Evolutionary conservation across 1,139 yeast genomes (phyloP), one percentile per base, ranked within the genome.

Genomic region (Schwanniomyces etchellsii): DNA sequence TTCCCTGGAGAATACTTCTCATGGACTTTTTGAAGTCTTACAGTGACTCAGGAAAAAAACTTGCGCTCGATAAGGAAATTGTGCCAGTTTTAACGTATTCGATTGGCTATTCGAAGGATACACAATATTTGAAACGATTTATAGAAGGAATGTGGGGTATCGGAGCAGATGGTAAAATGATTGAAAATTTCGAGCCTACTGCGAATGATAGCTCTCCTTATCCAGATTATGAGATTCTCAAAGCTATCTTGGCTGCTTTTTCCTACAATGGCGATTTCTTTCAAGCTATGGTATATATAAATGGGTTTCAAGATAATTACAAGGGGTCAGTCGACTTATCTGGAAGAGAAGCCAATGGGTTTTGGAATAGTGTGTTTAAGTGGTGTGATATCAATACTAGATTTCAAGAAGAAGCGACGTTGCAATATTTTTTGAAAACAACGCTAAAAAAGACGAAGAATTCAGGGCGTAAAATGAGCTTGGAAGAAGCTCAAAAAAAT

Each of bases 301-400:
- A 63, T 39, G 48, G 50, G 13, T 62, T 65, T 40, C 70, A 64
- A 40, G 44, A 48, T 7, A 36, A 43, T 17, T 65, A 60, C 35
- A 24, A 26, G 10, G 27, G 28, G 3, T 40, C 46, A 4, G 34
- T 64, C 10, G 50, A 55, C 28, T 38, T 55, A 17, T 31, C 46
- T 7, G 35, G 39, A 4, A 34, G 34, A 2, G 31, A 38, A 3
- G 36, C 62, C 14, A 50, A 47, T 31, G 35, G 43, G 4, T 56
- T 66, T 35, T 66, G 71, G 70, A 63, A 55, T 34, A 50, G 46
- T 27, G 38, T 63, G 1, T 57, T 65, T 41, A 48, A 48, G 29
- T 62, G 70, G 69, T 54, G 62, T 31, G 60, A 64, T 34, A 38
- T 50, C 20, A 38, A 50, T 9, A 58, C 64, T 13, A 39, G 47